Conservation (phyloP, 2,329 filamentous ascomycete genomes). For the Monascus ruber region DNA sequence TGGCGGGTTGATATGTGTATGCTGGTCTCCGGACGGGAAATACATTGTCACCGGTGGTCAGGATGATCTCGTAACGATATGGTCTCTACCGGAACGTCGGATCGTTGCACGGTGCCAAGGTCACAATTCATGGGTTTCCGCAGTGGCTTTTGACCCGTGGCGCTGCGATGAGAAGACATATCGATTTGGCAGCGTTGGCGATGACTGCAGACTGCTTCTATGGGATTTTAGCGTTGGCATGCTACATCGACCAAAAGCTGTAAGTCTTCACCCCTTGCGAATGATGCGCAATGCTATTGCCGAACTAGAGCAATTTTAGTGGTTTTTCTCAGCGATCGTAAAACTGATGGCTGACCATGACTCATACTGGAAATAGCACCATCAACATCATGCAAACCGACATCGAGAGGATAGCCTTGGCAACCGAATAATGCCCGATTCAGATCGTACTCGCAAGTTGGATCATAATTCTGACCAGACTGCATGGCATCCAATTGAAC, state of each 20-base stretch:
- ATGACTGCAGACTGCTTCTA: conserved; percentile 78
- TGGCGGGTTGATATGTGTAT: conserved; percentile 82
- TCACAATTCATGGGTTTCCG: conserved; percentile 90
- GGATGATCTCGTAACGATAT: conserved; percentile 92
- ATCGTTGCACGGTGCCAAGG: conserved; percentile 89
- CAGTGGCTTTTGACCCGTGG: conserved; percentile 93
- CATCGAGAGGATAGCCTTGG: conserved; percentile 51
- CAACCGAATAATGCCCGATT: conserved; percentile 59
- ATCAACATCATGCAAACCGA: conserved; percentile 34
- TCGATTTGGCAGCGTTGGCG: conserved; percentile 88
- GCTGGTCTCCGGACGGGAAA: conserved; percentile 94
- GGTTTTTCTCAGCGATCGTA: too few species aligned
- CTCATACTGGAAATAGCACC: conserved; percentile 1
- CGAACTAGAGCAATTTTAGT: too few species aligned
- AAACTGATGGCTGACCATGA: not conserved
- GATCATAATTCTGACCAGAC: conserved; percentile 43
- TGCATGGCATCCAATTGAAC: conserved; percentile 69
- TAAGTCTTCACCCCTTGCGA: conserved; percentile 35
- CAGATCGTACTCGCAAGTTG: conserved; percentile 44
- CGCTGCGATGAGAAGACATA: conserved; percentile 92
- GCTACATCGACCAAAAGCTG: conserved; percentile 80
- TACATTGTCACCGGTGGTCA: conserved; percentile 93
- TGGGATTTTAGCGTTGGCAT: conserved; percentile 99
- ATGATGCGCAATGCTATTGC: not conserved
- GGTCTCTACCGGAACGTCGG: conserved; percentile 72